Base-by-base conservation (phyloP, 73 alveolate genomes). In the Effrenium voratum region DNA sequence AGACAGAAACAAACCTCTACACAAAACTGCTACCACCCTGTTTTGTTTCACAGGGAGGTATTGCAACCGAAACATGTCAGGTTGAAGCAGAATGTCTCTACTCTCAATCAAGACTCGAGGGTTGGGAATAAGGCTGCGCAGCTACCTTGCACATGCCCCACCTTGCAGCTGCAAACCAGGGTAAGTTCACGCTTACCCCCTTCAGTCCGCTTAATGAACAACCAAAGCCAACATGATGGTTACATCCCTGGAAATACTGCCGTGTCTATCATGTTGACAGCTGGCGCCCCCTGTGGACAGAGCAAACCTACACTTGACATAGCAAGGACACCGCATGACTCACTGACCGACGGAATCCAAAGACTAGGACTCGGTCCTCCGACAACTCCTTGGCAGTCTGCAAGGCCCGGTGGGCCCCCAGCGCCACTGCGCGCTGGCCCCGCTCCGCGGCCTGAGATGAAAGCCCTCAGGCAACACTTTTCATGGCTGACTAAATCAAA, bases 351-450 rank as follows among this genome's bases (percentile, higher is more conserved):
- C 10, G 2, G 70, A 5, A 22, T 57, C 10, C 28, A 13, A 10
- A 13, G 19, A 32, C 52, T 36, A 28, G 34, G 28, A 34, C 85
- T 15, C 38, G 8, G 34, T 59, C 95, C 95, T 87, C 83, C 68
- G 52, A 66, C 83, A 87, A 50, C 47, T 87, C 83, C 68, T 63
- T 87, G 82, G 95, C 95, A 44, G 95, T 68, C 47, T 28, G 45
- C 95, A 87, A 41, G 68, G 95, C 95, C 8, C 95, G 95, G 44
- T 87, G 79, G 49, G 95, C 95, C 34, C 95, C 95, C 45, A 44
- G 72, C 30, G 95, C 95, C 45, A 87, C 95, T 1, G 95, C 60
- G 5, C 95, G 95, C 49, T 87, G 95, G 30, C 95, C 95, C 26
- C 95, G 45, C 83, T 87, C 95, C 34, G 95, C 32, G 70, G 84